Evolutionary conservation across 805 yeast species (phyloP), one percentile per base, ranked within the genome.

Genomic region (Metschnikowia shivogae): DNA sequence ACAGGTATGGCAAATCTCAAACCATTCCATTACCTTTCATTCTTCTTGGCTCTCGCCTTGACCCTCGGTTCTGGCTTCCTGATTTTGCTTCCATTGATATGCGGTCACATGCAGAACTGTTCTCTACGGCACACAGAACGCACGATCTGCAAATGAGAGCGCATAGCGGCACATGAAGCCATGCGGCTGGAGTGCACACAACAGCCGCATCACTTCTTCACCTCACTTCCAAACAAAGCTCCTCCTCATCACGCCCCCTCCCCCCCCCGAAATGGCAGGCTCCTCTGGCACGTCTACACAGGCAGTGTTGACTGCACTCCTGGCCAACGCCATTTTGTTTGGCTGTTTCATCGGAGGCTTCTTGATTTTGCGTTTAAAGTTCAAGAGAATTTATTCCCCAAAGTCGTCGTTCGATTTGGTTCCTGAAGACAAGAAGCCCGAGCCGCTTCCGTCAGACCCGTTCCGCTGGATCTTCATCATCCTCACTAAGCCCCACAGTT

Each of bases 371-470:
- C 72, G 97, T 48, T 74, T 83, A 38, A 76, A 69, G 53, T 77
- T 83, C 64, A 78, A 76, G 58, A 73, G 95, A 52, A 84, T 89
- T 37, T 92, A 92, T 63, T 84, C 87, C 52, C 96, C 97, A 17
- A 87, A 89, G 56, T 76, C 90, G 0, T 73, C 81, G 6, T 79
- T 72, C 43, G 80, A 81, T 48, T 64, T 86, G 36, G 82, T 68
- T 6, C 71, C 73, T 1, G 82, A 76, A 22, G 58, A 53, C 12
- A 77, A 81, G 55, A 76, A 77, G 49, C 95, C 97, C 0, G 82
- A 78, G 27, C 89, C 93, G 1, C 68, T 89, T 36, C 84, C 90
- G 1, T 63, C 63, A 17, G 93, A 89, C 30, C 73, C 84, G 2
- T 64, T 82, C 60, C 69, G 76, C 28, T 90, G 97, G 98, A 46